Evolutionary conservation across 2,329 filamentous ascomycete genomes (phyloP).

Genomic region (Colletotrichum lupini): DNA sequence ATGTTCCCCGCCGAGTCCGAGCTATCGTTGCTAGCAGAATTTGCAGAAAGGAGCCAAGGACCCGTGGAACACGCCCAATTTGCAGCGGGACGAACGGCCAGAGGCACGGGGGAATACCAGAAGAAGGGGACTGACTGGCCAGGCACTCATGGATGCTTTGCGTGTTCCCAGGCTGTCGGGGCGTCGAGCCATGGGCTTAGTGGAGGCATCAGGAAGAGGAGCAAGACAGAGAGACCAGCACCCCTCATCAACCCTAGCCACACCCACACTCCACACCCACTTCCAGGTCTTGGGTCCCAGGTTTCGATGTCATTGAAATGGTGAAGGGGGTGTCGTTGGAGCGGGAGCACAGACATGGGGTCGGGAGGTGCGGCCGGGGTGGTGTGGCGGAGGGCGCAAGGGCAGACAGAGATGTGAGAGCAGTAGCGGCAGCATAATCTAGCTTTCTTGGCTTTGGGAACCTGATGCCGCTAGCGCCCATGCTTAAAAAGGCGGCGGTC

Average conservation of each 20-base stretch:
- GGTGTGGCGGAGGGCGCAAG: neutral
- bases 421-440: slow-evolving; percentile 19
- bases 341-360: slow-evolving; percentile 29
- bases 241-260: slow-evolving; percentile 15
- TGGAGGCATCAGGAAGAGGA: slow-evolving; percentile 1
- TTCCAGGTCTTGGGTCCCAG: slow-evolving; percentile 5
- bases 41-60: neutral
- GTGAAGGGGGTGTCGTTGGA: slow-evolving; percentile 17
- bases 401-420: neutral
- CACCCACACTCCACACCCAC: slow-evolving; percentile 19
- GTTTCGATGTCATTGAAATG: neutral
- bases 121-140: neutral
- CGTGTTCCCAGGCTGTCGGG: slow-evolving; percentile 31
- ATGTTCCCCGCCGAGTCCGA: neutral
- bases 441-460: slow-evolving; percentile 32
- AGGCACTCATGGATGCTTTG: slow-evolving; percentile 20
- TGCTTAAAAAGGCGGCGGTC: slow-evolving; percentile 29
- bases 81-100: slow-evolving; percentile 4
- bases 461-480: slow-evolving; percentile 31
- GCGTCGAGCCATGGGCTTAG: slow-evolving; percentile 26
- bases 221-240: slow-evolving; percentile 1
- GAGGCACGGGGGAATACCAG: neutral
- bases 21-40: neutral
- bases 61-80: neutral
- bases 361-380: slow-evolving; percentile 12